Evolutionary conservation across 805 yeast genomes (phyloP).

Genomic region (Candida saitoana): DNA sequence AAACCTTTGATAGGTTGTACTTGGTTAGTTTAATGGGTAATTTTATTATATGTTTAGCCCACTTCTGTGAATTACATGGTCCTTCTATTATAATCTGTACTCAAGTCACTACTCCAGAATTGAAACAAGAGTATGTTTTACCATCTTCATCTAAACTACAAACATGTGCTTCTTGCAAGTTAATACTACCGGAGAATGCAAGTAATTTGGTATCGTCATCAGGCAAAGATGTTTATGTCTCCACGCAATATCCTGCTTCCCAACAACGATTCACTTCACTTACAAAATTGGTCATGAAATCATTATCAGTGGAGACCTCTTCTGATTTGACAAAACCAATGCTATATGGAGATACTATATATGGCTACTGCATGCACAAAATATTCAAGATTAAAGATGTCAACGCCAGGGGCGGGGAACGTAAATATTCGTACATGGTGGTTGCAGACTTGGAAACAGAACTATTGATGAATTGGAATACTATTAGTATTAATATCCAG

Average conservation of each 20-base stretch:
- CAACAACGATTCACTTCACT: slow-evolving; percentile 48
- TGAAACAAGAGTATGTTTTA: slow-evolving; percentile 22
- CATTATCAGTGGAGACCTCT: slow-evolving; percentile 64
- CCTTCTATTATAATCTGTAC: slow-evolving; percentile 66
- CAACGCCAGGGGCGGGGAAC: slow-evolving; percentile 70
- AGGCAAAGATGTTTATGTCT: slow-evolving; percentile 32
- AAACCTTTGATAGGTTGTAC: too few relatives aligned
- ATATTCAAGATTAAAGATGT: slow-evolving; percentile 61
- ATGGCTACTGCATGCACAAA: slow-evolving; percentile 57
- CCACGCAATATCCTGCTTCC: slow-evolving; percentile 58
- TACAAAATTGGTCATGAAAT: slow-evolving; percentile 57
- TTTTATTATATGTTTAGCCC: slow-evolving; percentile 56
- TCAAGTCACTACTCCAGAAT: slow-evolving; percentile 30
- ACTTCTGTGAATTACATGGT: slow-evolving; percentile 77
- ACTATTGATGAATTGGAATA: slow-evolving; percentile 53
- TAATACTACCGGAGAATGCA: slow-evolving; percentile 44
- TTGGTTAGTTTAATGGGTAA: slow-evolving; percentile 34
- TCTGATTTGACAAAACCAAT: slow-evolving; percentile 57
- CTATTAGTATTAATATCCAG: slow-evolving; percentile 36
- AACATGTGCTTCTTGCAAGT: slow-evolving; percentile 58
- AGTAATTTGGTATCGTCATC: slow-evolving; percentile 13
- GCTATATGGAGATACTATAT: slow-evolving; percentile 56
- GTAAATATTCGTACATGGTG: slow-evolving; percentile 60
- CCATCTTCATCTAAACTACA: slow-evolving; percentile 40
- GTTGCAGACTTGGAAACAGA: slow-evolving; percentile 52